Evolutionary conservation across 768 basidiomycete genomes (phyloP), one percentile per base, ranked within the genome.

Genomic region (Russula virescens): DNA sequence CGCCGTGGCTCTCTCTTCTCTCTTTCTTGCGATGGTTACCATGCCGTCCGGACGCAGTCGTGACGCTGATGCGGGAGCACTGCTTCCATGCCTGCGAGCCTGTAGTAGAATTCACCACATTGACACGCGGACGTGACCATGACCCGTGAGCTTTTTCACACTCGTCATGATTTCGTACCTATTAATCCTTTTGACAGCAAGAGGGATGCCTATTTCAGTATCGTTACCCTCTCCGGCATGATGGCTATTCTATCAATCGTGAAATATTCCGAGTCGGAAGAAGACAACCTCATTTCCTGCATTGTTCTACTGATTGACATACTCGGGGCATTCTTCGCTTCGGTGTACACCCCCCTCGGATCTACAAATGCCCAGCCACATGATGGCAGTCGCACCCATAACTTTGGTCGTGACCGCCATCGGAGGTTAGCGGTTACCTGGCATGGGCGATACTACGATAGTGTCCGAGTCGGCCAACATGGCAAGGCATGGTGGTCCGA

Each of bases 231-330:
- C 6, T 89, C 93, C 0, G 73, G 83, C 55, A 91, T 88, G 0
- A 90, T 98, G 84, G 94, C 93, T 21, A 79, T 79, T 1, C 97
- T 98, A 72, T 93, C 90, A 0, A 65, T 97, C 3, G 79, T 98
- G 65, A 99, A 99, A 73, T 96, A 98, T 73, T 82, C 98, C 66
- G 77, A 98, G 31, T 98, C 96, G 0, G 97, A 98, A 70, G 94
- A 92, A 5, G 97, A 99, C 73, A 93, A 97, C 49, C 81, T 96
- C 14, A 79, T 99, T 19, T 91, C 91, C 0, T 84, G 82, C 71
- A 84, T 92, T 69, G 94, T 93, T 62, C 86, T 89, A 31, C 75
- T 96, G 53, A 62, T 78, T 77, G 97, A 97, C 2, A 83, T 91
- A 0, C 75, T 96, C 19, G 97, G 98, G 71, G 92, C 95, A 0